Conservation (phyloP, 495 filamentous ascomycete species). For the Aspergillus egyptiacus region DNA sequence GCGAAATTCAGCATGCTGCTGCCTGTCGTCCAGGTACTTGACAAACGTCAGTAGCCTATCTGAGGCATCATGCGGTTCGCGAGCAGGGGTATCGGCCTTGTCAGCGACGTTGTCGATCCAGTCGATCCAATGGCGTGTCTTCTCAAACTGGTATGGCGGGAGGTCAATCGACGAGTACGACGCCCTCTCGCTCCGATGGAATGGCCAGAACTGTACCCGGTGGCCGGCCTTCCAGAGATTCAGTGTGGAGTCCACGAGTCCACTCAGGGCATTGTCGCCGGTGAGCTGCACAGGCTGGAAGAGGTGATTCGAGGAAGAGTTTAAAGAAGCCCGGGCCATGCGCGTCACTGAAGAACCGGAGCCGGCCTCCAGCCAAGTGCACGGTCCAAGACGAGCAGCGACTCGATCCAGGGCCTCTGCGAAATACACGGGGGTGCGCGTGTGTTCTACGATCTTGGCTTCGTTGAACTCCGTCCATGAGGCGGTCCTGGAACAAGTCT, state of each 20-base stretch:
- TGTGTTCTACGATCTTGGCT: slow-evolving; percentile 32
- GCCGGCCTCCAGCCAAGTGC: slow-evolving; percentile 46
- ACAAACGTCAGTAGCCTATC: not conserved
- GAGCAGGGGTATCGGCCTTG: too few relatives aligned
- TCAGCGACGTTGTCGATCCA: slow-evolving; percentile 1
- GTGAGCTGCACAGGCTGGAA: slow-evolving; percentile 41
- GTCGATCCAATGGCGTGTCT: slow-evolving; percentile 35
- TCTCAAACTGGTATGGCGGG: slow-evolving; percentile 50
- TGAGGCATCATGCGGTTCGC: not conserved
- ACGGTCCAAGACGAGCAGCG: slow-evolving; percentile 19
- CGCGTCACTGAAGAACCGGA: slow-evolving; percentile 37
- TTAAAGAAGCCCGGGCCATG: slow-evolving; percentile 35
- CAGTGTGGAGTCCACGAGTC: slow-evolving; percentile 34
- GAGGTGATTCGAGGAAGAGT: not conserved
- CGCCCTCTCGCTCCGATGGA: slow-evolving; percentile 29
- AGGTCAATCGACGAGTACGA: slow-evolving; percentile 30
- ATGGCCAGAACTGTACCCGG: slow-evolving; percentile 39
- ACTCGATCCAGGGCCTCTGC: slow-evolving; percentile 40
- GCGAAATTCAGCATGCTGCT: not conserved
- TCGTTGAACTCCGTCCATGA: slow-evolving; percentile 24
- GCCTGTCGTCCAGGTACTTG: not conserved
- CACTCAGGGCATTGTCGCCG: slow-evolving; percentile 16
- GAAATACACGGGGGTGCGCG: slow-evolving; percentile 47
- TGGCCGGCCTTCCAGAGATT: slow-evolving; percentile 43
- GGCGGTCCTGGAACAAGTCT: slow-evolving; percentile 20